phyloP scores from a whole-genome alignment of 768 basidiomycete genomes.

The Glaciozyma martinii region DNA sequence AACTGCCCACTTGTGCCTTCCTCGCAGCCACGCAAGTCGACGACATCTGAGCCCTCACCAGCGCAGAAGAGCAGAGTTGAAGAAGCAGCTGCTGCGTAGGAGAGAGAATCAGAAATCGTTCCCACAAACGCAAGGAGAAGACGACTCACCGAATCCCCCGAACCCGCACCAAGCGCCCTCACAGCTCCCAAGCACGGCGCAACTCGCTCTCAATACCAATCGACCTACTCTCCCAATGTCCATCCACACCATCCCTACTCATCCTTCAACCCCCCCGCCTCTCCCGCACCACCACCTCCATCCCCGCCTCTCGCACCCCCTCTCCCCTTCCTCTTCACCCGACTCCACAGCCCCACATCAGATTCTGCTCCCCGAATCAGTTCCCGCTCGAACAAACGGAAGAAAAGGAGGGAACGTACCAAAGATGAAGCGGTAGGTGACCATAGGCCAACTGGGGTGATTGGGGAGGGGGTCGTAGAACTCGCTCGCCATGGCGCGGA shows the following conservation, averaged over 20 bases:
- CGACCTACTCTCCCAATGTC: too few relatives aligned
- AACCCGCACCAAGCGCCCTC: too few relatives aligned
- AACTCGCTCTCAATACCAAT: neutral
- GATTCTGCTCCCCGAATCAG: conserved; percentile 6
- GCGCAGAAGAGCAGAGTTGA: too few relatives aligned
- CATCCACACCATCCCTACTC: too few relatives aligned
- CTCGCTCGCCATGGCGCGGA: conserved; percentile 76
- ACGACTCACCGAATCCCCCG: too few relatives aligned
- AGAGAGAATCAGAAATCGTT: too few relatives aligned
- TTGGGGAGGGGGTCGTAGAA: conserved; percentile 80
- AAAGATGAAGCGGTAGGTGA: conserved; percentile 86
- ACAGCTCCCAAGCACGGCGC: too few relatives aligned
- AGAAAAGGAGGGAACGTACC: conserved; percentile 44
- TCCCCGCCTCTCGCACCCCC: neutral
- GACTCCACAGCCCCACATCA: conserved; percentile 22
- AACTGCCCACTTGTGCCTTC: too few relatives aligned
- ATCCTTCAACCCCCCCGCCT: conserved; percentile 26
- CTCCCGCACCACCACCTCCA: conserved; percentile 14
- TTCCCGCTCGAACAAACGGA: neutral
- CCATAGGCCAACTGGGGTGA: conserved; percentile 90
- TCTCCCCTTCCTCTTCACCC: conserved; percentile 12
- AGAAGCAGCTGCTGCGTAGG: too few relatives aligned
- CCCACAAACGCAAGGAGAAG: too few relatives aligned
- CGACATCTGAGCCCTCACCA: too few relatives aligned
- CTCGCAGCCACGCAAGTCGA: too few relatives aligned